phyloP scores from a whole-genome alignment of 148 eudicot species.

The Limonium bicolor region DNA sequence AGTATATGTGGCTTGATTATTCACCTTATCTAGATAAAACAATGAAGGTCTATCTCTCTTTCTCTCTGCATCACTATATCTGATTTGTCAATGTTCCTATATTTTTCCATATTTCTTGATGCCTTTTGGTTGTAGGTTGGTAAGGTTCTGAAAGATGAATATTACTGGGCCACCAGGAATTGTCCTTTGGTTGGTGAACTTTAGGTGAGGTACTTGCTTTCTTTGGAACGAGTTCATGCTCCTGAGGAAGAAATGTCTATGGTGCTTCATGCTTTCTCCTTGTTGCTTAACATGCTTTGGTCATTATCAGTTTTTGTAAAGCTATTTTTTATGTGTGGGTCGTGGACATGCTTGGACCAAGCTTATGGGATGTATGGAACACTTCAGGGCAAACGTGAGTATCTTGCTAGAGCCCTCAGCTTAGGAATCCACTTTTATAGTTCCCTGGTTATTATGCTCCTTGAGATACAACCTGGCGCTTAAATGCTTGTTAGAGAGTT shows the following conservation, averaged over 20 bases:
- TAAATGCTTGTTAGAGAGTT: too few relatives aligned
- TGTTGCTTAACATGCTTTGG: neutral
- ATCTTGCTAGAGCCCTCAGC: too few relatives aligned
- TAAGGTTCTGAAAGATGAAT: conserved; percentile 30
- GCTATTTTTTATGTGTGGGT: conserved; percentile 28
- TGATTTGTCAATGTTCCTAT: neutral
- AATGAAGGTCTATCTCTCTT: conserved; percentile 72
- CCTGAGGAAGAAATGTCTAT: conserved; percentile 58
- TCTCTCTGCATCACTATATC: neutral
- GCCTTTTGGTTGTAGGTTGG: conserved; percentile 32
- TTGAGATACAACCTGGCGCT: too few relatives aligned
- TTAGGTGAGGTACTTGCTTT: conserved; percentile 75
- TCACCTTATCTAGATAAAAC: conserved; percentile 71
- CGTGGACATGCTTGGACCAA: conserved; percentile 95
- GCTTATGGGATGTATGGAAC: conserved; percentile 98
- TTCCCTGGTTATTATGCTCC: too few relatives aligned
- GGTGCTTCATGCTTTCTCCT: conserved; percentile 30
- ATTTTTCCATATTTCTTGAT: conserved; percentile 5
- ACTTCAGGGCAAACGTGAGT: conserved; percentile 83
- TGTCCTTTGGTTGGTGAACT: conserved; percentile 91
- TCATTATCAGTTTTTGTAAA: too few relatives aligned
- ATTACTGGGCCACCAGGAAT: conserved; percentile 65
- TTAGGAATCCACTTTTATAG: too few relatives aligned
- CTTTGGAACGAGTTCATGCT: conserved; percentile 67
- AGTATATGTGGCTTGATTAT: conserved; percentile 86